Evolutionary conservation across 768 basidiomycete species (phyloP).

Genomic region (Kwoniella sp.): DNA sequence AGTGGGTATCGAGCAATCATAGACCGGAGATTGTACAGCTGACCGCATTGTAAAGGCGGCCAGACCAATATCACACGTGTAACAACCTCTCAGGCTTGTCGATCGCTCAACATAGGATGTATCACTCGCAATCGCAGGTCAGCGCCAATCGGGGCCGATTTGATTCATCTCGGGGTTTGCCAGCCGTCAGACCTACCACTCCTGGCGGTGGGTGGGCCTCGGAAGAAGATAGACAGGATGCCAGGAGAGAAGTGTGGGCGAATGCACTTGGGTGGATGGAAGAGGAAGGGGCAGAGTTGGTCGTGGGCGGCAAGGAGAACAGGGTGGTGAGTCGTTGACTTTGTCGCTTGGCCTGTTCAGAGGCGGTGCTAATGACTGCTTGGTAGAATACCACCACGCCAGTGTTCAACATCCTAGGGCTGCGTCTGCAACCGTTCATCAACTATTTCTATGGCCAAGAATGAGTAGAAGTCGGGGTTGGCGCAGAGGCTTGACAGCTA

Average conservation of each 20-base stretch:
- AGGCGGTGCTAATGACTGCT: not conserved
- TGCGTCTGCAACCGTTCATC: constrained; percentile 65
- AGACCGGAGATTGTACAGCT: not conserved
- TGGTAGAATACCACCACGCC: constrained; percentile 78
- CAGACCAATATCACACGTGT: constrained; percentile 93
- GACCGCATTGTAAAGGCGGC: constrained; percentile 54
- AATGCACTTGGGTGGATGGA: constrained; percentile 64
- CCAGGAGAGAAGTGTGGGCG: constrained; percentile 57
- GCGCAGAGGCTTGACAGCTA: too few species aligned
- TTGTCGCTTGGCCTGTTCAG: not conserved
- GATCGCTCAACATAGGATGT: constrained; percentile 74
- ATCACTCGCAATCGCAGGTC: constrained; percentile 53
- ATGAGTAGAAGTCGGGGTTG: too few species aligned
- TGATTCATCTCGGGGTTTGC: constrained; percentile 27
- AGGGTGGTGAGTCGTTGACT: constrained; percentile 52
- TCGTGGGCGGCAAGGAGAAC: constrained; percentile 63
- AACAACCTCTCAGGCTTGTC: constrained; percentile 90
- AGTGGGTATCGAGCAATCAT: constrained; percentile 63
- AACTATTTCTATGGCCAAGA: constrained; percentile 66
- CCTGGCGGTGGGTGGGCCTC: constrained; percentile 35
- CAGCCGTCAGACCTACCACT: constrained; percentile 21
- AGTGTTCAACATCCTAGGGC: constrained; percentile 67
- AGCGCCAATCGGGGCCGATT: constrained; percentile 26
- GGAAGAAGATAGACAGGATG: constrained; percentile 43
- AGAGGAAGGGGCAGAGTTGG: constrained; percentile 55